Conservation (phyloP, 2,329 filamentous ascomycete species). For the Hyphodiscus sp. region DNA sequence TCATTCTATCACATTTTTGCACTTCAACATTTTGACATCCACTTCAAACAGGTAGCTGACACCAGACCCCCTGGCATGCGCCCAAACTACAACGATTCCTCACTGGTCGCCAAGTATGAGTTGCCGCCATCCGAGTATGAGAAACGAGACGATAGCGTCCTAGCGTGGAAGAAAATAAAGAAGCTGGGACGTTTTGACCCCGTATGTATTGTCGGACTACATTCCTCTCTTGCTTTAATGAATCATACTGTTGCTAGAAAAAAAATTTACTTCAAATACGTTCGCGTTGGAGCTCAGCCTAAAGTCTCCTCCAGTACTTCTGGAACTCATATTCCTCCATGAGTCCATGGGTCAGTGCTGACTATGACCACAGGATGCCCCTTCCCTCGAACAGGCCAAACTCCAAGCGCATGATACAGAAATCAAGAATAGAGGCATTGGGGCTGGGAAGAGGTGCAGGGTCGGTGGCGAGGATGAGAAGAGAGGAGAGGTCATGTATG, state of each 20-base stretch:
- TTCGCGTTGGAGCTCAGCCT: neutral
- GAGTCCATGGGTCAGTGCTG: neutral
- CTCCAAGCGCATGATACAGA: slow-evolving; percentile 63
- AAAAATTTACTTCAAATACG: neutral
- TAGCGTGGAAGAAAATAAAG: slow-evolving; percentile 92
- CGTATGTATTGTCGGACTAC: slow-evolving; percentile 16
- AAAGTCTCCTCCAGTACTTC: neutral
- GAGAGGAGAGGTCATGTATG: slow-evolving; percentile 62
- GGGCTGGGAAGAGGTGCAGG: slow-evolving; percentile 55
- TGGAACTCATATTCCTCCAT: neutral
- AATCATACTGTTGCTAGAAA: neutral
- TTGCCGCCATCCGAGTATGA: slow-evolving; percentile 86
- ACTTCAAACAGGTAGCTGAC: slow-evolving; percentile 60
- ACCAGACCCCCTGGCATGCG: slow-evolving; percentile 68
- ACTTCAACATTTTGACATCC: slow-evolving; percentile 1
- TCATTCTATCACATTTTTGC: neutral
- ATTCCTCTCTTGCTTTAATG: neutral
- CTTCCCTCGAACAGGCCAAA: slow-evolving; percentile 66
- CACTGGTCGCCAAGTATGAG: slow-evolving; percentile 79
- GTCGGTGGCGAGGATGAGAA: slow-evolving; percentile 62
- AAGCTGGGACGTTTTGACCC: slow-evolving; percentile 97
- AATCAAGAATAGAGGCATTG: slow-evolving; percentile 61
- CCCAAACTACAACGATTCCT: slow-evolving; percentile 75
- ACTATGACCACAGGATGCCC: slow-evolving; percentile 42
- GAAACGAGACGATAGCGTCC: slow-evolving; percentile 76